Percentiles rank a stretch among this genome's conserved stretches.
phyloP scores from a whole-genome alignment of 2,329 filamentous ascomycete species.

The Lomentospora prolificans region DNA sequence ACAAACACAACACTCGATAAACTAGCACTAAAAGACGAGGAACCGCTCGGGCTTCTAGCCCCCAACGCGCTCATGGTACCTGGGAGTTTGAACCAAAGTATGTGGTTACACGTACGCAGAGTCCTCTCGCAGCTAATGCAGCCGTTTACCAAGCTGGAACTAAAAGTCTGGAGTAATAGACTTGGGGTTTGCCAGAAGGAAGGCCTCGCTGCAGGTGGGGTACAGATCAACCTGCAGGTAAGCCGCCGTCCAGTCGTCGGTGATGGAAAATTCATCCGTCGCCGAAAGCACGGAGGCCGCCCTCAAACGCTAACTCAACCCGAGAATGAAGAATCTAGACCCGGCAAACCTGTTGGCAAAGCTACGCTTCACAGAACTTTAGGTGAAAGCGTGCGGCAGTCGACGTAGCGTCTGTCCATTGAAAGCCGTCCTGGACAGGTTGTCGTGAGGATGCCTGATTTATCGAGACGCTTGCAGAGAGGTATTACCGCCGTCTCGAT shows the following conservation, averaged over 20 bases:
- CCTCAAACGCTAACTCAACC: not conserved
- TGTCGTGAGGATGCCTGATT: too few species aligned
- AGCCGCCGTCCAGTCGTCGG: not conserved
- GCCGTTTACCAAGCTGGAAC: conserved; percentile 1
- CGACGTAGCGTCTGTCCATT: too few species aligned
- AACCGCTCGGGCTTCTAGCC: not conserved
- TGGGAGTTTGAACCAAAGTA: not conserved
- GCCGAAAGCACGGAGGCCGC: not conserved
- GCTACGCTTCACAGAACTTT: not conserved
- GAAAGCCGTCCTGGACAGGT: too few species aligned
- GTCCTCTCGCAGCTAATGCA: not conserved
- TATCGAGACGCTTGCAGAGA: too few species aligned
- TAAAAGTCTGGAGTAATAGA: not conserved
- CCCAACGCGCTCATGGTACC: not conserved
- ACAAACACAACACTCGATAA: not conserved
- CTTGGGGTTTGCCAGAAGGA: not conserved
- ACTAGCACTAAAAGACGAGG: not conserved
- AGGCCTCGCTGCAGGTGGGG: not conserved
- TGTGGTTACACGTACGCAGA: conserved; percentile 1
- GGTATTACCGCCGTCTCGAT: too few species aligned
- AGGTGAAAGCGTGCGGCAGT: too few species aligned
- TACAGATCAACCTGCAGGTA: not conserved
- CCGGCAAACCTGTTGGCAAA: not conserved
- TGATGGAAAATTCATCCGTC: not conserved
- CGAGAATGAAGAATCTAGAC: not conserved